Percentiles rank a stretch among this genome's conserved stretches.
These are phyloP conservation scores for Camillea tinctor DNA, from an alignment of 2,329 filamentous ascomycete genomes.

Conservation along the genomic window DNA sequence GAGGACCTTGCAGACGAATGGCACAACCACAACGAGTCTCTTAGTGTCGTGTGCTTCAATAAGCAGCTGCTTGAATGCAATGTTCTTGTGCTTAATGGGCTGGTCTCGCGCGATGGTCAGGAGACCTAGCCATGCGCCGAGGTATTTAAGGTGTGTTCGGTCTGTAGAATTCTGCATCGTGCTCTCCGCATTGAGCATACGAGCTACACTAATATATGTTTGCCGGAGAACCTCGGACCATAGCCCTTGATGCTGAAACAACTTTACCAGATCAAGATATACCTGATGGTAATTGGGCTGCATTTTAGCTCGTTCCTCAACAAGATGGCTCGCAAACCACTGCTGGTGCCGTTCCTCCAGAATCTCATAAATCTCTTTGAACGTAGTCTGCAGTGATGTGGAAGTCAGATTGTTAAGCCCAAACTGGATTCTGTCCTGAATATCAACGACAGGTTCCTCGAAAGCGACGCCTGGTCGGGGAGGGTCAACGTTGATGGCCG, in stretches of 20 bases:
- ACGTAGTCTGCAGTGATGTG: slow-evolving; percentile 80
- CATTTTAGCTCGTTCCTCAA: slow-evolving; percentile 94
- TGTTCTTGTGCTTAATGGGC: slow-evolving; percentile 93
- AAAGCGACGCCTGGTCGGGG: slow-evolving; percentile 62
- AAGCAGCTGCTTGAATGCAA: slow-evolving; percentile 93
- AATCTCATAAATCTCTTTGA: slow-evolving; percentile 75
- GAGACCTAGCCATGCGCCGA: slow-evolving; percentile 90
- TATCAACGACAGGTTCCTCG: slow-evolving; percentile 79
- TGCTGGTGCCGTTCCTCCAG: slow-evolving; percentile 81
- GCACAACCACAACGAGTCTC: slow-evolving; percentile 86
- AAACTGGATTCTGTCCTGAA: slow-evolving; percentile 92
- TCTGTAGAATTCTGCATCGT: slow-evolving; percentile 84
- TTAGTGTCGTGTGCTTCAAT: slow-evolving; percentile 93
- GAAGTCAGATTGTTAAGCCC: slow-evolving; percentile 95
- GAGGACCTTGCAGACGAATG: slow-evolving; percentile 95
- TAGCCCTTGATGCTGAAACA: slow-evolving; percentile 74
- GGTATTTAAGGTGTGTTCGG: slow-evolving; percentile 84
- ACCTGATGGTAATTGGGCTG: slow-evolving; percentile 95
- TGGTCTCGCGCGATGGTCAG: slow-evolving; percentile 91
- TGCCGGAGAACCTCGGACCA: slow-evolving; percentile 91
- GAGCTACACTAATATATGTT: slow-evolving; percentile 82
- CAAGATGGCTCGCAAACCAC: slow-evolving; percentile 94
- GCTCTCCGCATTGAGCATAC: slow-evolving; percentile 85
- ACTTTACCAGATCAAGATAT: slow-evolving; percentile 83
- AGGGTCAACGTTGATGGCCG: slow-evolving; percentile 73